Evolutionary conservation across 2,329 filamentous ascomycete species (phyloP).

Genomic region (Aspergillus quadricinctus): DNA sequence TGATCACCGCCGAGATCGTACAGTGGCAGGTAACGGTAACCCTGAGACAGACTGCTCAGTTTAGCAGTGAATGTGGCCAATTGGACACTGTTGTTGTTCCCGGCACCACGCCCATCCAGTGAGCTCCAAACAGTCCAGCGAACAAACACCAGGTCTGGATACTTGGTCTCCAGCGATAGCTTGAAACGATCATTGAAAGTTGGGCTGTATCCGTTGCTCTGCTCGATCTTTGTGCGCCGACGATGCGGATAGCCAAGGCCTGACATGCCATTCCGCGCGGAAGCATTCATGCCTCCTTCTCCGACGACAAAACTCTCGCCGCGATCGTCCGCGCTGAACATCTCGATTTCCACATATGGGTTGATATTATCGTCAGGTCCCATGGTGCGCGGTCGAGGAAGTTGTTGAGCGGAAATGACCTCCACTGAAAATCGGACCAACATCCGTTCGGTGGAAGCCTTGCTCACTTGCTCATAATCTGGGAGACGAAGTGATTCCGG

Average conservation of each 20-base stretch:
- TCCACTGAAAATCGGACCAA: conserved; percentile 80
- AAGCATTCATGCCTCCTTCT: conserved; percentile 62
- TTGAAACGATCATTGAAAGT: conserved; percentile 75
- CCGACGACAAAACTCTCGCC: conserved; percentile 66
- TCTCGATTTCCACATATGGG: conserved; percentile 90
- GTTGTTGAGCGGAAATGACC: conserved; percentile 88
- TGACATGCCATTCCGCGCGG: conserved; percentile 59
- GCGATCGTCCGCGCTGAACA: conserved; percentile 92
- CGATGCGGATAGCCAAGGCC: conserved; percentile 69
- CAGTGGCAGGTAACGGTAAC: conserved; percentile 86
- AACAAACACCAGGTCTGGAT: conserved; percentile 88
- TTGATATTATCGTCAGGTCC: conserved; percentile 74
- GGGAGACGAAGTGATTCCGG: conserved; percentile 68
- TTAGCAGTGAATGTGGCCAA: conserved; percentile 92
- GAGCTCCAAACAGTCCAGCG: conserved; percentile 90
- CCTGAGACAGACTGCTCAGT: conserved; percentile 80
- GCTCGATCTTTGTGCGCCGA: conserved; percentile 73
- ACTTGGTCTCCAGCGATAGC: conserved; percentile 85
- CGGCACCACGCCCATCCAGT: conserved; percentile 66
- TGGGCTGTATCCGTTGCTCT: conserved; percentile 91
- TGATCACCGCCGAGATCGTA: conserved; percentile 86
- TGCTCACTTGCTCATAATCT: conserved; percentile 24
- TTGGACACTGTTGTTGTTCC: conserved; percentile 57
- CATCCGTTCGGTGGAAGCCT: conserved; percentile 68
- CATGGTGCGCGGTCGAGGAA: conserved; percentile 75